phyloP scores from a whole-genome alignment of 805 yeast species.

The Candida glaebosa region DNA sequence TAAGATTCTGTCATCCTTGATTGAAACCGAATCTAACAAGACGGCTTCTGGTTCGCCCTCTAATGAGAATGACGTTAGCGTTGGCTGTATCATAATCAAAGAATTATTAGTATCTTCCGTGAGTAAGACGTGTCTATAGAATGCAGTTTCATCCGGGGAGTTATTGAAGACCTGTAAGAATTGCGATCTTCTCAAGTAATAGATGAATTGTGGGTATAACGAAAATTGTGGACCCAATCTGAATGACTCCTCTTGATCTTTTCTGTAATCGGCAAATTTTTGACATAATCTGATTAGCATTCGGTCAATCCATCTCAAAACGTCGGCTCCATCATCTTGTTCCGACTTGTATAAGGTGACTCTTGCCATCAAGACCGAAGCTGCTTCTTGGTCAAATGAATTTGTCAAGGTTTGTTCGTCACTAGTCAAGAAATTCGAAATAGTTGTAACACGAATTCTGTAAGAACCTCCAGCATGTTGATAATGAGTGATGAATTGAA shows the following conservation, averaged over 20 bases:
- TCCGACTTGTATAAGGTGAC: slow-evolving; percentile 78
- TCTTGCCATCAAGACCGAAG: slow-evolving; percentile 90
- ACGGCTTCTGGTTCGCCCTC: slow-evolving; percentile 85
- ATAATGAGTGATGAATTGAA: slow-evolving; percentile 88
- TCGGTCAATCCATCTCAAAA: slow-evolving; percentile 91
- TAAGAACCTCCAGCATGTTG: slow-evolving; percentile 94
- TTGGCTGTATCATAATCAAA: slow-evolving; percentile 96
- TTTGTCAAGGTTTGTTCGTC: slow-evolving; percentile 46
- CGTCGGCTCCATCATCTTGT: slow-evolving; percentile 86
- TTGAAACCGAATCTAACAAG: slow-evolving; percentile 86
- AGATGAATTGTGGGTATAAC: slow-evolving; percentile 92
- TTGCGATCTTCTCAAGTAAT: slow-evolving; percentile 93
- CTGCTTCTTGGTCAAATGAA: slow-evolving; percentile 98
- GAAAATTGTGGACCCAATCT: slow-evolving; percentile 80
- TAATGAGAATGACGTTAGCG: slow-evolving; percentile 80
- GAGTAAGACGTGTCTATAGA: slow-evolving; percentile 86
- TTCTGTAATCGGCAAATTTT: slow-evolving; percentile 88
- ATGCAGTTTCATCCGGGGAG: slow-evolving; percentile 98
- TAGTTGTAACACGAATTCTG: slow-evolving; percentile 87
- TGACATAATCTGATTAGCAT: slow-evolving; percentile 87
- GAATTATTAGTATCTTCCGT: slow-evolving; percentile 93
- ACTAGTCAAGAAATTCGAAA: slow-evolving; percentile 53
- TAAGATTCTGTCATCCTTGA: slow-evolving; percentile 82
- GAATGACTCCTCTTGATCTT: slow-evolving; percentile 80
- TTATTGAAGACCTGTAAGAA: slow-evolving; percentile 94